These are phyloP conservation scores for Nyctanthes arbortristis DNA, from an alignment of 257 asterid species.

Conservation along the genomic window DNA sequence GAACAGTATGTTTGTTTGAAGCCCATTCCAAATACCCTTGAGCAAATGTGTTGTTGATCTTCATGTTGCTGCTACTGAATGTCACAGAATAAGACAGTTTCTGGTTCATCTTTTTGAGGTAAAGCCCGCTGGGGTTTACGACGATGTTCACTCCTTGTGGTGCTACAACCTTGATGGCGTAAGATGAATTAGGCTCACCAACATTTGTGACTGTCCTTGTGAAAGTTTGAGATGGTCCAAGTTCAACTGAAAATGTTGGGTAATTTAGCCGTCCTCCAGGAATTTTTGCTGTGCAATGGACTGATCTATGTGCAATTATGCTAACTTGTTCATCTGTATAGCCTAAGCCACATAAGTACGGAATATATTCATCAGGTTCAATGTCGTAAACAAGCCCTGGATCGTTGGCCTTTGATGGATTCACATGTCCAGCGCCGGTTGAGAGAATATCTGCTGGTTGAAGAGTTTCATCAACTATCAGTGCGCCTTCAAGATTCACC, in stretches of 20 bases:
- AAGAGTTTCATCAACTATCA: constrained; percentile 28
- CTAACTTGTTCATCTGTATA: constrained; percentile 34
- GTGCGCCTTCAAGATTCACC: background rate
- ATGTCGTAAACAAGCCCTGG: constrained; percentile 40
- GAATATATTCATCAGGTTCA: constrained; percentile 27
- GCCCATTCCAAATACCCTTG: constrained; percentile 42
- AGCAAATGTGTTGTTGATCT: constrained; percentile 2
- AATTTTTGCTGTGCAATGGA: constrained; percentile 24
- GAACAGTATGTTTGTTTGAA: constrained; percentile 32
- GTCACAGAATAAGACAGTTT: constrained; percentile 30
- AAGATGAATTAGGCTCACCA: constrained; percentile 36
- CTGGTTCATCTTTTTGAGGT: constrained; percentile 31
- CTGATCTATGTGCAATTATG: constrained; percentile 11
- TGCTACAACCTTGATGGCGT: constrained; percentile 19
- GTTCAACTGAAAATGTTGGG: constrained; percentile 35
- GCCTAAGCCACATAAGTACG: constrained; percentile 35
- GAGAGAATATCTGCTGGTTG: constrained; percentile 28
- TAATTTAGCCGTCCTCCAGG: constrained; percentile 42
- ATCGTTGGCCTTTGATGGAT: constrained; percentile 38
- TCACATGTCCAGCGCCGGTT: constrained; percentile 39
- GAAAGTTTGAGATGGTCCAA: constrained; percentile 30
- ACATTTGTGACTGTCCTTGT: constrained; percentile 45
- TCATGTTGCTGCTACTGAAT: constrained; percentile 15
- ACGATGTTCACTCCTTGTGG: constrained; percentile 32
- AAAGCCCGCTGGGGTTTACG: constrained; percentile 30